Conservation (phyloP, 495 filamentous ascomycete species). For the Apiosordaria backusii region DNA sequence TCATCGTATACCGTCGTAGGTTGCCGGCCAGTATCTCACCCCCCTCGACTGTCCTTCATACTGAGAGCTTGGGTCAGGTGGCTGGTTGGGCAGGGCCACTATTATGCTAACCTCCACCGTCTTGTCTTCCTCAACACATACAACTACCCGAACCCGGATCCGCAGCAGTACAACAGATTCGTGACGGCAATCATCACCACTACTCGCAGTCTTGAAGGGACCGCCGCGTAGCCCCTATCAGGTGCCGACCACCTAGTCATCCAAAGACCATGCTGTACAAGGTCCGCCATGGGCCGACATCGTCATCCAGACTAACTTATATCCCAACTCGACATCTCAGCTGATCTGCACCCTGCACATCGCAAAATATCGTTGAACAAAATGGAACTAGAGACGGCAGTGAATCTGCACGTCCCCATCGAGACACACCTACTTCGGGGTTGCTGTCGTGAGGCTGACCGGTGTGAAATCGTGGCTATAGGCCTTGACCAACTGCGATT, state of each 20-base stretch:
- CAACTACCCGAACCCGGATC: too few relatives aligned
- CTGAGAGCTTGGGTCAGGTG: background rate
- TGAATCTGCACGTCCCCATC: slow-evolving; percentile 11
- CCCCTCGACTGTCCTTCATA: background rate
- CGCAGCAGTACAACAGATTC: too few relatives aligned
- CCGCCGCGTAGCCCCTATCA: too few relatives aligned
- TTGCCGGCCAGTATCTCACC: background rate
- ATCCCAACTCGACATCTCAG: background rate
- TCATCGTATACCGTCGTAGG: background rate
- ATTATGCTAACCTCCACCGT: background rate
- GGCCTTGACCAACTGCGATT: slow-evolving; percentile 41
- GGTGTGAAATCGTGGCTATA: slow-evolving; percentile 38
- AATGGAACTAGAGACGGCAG: slow-evolving; percentile 23
- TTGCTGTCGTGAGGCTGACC: slow-evolving; percentile 46
- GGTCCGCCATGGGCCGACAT: slow-evolving; percentile 19
- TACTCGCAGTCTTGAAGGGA: background rate
- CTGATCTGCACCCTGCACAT: background rate
- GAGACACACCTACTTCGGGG: slow-evolving; percentile 41
- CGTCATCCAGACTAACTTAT: slow-evolving; percentile 3
- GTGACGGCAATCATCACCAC: background rate
- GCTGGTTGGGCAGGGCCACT: background rate
- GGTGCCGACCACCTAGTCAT: background rate
- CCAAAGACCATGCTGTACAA: slow-evolving; percentile 17
- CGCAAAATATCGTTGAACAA: background rate
- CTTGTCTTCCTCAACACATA: background rate